These are phyloP conservation scores for Pleurotus ostreatus DNA, from an alignment of 768 basidiomycete species.

Conservation along the genomic window DNA sequence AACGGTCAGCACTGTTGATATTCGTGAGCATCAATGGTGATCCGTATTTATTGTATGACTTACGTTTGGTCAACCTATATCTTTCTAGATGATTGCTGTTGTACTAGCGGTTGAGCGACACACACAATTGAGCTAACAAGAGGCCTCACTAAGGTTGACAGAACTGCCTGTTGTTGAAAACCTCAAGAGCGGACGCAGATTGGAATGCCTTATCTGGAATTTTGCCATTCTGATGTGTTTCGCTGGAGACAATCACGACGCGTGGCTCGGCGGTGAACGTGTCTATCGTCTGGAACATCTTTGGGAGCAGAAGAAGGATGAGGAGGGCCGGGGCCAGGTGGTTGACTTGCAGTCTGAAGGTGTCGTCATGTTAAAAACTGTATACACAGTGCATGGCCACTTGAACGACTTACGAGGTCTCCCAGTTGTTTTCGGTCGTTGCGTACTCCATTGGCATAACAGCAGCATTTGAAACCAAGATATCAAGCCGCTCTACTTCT, in stretches of 20 bases:
- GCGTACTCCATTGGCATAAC: constrained; percentile 12
- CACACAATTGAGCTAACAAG: no score
- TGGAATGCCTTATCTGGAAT: constrained; percentile 16
- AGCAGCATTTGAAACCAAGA: constrained; percentile 45
- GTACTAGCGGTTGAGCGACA: no score
- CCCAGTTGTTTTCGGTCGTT: constrained; percentile 41
- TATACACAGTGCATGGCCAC: neutral
- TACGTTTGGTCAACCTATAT: constrained; percentile 34
- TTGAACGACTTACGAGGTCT: constrained; percentile 28
- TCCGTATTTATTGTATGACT: constrained; percentile 2
- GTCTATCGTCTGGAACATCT: constrained; percentile 23
- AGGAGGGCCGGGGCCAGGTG: constrained; percentile 36
- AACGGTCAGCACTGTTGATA: constrained; percentile 31
- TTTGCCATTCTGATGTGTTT: constrained; percentile 28
- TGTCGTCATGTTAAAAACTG: no score
- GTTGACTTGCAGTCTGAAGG: constrained; percentile 44
- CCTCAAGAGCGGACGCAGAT: neutral
- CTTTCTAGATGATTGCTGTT: constrained; percentile 5
- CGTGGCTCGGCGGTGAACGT: constrained; percentile 31
- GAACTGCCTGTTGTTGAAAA: neutral
- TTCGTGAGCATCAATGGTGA: neutral
- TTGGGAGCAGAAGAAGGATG: constrained; percentile 38
- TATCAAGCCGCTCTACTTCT: constrained; percentile 31
- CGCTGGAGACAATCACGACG: constrained; percentile 41
- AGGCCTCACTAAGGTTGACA: no score